Conservation (phyloP, 495 filamentous ascomycete species). For the Bombardia bombarda region DNA sequence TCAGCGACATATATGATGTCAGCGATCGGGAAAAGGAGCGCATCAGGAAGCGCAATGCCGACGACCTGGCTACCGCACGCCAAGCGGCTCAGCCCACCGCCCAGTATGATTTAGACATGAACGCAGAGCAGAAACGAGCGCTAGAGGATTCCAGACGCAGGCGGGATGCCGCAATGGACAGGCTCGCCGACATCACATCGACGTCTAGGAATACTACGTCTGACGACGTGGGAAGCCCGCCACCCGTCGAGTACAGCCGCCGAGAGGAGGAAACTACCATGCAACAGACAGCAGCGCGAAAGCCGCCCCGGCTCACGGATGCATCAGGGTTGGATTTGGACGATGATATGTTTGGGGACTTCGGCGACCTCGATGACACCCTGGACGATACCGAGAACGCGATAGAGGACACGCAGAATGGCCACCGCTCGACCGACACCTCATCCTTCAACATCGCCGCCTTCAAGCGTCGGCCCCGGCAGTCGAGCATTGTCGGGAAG, state of each 20-base stretch:
- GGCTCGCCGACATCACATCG: constrained; percentile 31
- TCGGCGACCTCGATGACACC: constrained; percentile 37
- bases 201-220: too few species aligned
- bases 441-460: constrained; percentile 34
- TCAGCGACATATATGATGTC: constrained; percentile 36
- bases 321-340: constrained; percentile 39
- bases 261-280: constrained; percentile 20
- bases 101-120: constrained; percentile 1
- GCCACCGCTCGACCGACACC: constrained; percentile 34
- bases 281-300: background rate
- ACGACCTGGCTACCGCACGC: too few species aligned
- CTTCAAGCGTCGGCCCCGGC: constrained; percentile 37
- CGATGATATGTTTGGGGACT: constrained; percentile 35
- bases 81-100: background rate
- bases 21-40: constrained; percentile 38
- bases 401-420: constrained; percentile 19
- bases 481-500: constrained; percentile 37
- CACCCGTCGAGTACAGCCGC: constrained; percentile 23
- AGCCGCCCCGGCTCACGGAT: constrained; percentile 24
- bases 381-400: constrained; percentile 20
- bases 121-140: constrained; percentile 21
- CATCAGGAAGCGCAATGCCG: constrained; percentile 8
- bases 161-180: constrained; percentile 32
- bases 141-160: constrained; percentile 23
- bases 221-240: background rate